These are phyloP conservation scores for Saccharomycopsis malanga DNA, from an alignment of 805 yeast genomes.

Conservation along the genomic window DNA sequence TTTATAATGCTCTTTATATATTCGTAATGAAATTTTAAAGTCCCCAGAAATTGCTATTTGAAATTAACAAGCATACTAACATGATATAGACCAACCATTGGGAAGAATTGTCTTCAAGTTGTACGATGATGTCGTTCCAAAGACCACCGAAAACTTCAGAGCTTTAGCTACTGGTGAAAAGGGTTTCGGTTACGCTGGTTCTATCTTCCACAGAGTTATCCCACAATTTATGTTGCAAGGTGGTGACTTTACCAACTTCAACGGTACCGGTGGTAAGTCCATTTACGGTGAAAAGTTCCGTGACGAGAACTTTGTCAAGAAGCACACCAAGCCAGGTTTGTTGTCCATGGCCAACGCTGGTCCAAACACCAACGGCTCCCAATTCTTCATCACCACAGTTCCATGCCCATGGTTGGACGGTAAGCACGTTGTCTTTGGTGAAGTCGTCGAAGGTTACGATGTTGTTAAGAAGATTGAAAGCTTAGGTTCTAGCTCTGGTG, in stretches of 20 bases:
- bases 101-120: conserved; percentile 85
- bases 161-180: conserved; percentile 93
- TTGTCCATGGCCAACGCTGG: conserved; percentile 98
- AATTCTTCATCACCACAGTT: conserved; percentile 92
- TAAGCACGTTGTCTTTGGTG: conserved; percentile 93
- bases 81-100: conserved; percentile 43
- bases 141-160: conserved; percentile 94
- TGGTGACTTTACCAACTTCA: conserved; percentile 87
- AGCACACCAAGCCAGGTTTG: conserved; percentile 75
- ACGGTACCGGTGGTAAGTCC: conserved; percentile 96
- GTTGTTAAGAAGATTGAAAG: conserved; percentile 72
- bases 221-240: conserved; percentile 99
- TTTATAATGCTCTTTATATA: too few species aligned
- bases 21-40: too few species aligned
- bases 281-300: conserved; percentile 74
- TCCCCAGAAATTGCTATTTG: too few species aligned
- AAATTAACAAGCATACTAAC: too few species aligned
- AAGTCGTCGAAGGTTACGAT: conserved; percentile 77
- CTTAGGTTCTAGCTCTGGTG: conserved; percentile 60
- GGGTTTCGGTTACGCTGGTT: conserved; percentile 88
- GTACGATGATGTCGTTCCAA: conserved; percentile 87
- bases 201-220: conserved; percentile 94
- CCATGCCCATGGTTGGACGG: conserved; percentile 87
- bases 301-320: conserved; percentile 69
- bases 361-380: conserved; percentile 97